Conservation (phyloP, 2,329 filamentous ascomycete species). For the Verticillium klebahnii region DNA sequence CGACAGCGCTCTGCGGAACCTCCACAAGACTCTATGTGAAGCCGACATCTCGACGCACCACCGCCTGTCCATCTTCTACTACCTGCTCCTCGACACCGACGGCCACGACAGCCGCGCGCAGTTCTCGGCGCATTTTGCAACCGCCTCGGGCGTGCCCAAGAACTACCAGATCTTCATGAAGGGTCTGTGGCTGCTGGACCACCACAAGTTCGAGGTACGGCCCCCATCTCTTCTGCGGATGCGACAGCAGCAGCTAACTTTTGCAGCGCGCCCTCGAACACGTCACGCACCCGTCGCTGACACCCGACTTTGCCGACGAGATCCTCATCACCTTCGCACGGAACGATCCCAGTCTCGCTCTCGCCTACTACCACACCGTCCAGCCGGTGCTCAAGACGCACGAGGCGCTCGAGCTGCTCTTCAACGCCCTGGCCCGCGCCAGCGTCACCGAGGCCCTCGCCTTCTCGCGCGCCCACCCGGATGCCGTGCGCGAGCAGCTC, state of each 20-base stretch:
- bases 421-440: constrained; percentile 61
- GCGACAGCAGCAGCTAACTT: not conserved
- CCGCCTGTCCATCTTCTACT: constrained; percentile 80
- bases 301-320: constrained; percentile 78
- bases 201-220: constrained; percentile 59
- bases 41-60: constrained; percentile 64
- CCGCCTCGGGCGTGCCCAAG: constrained; percentile 60
- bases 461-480: constrained; percentile 63
- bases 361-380: constrained; percentile 75
- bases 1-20: constrained; percentile 60
- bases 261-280: constrained; percentile 63
- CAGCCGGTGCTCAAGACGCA: constrained; percentile 66
- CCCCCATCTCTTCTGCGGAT: too few species aligned
- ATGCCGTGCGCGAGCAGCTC: constrained; percentile 56
- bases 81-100: constrained; percentile 73
- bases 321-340: constrained; percentile 67
- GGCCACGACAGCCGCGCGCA: constrained; percentile 44
- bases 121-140: constrained; percentile 53
- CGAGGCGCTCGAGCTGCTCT: constrained; percentile 61
- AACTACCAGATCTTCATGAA: constrained; percentile 79
- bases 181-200: constrained; percentile 77
- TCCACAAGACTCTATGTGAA: constrained; percentile 67
- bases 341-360: constrained; percentile 59
- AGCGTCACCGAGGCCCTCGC: constrained; percentile 70
- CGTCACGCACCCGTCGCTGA: constrained; percentile 73